Percentiles rank a stretch among this genome's conserved stretches.
These are phyloP conservation scores for Labyrinthula sp. DNA, from an alignment of 352 stramenopile genomes.

Conservation along the genomic window DNA sequence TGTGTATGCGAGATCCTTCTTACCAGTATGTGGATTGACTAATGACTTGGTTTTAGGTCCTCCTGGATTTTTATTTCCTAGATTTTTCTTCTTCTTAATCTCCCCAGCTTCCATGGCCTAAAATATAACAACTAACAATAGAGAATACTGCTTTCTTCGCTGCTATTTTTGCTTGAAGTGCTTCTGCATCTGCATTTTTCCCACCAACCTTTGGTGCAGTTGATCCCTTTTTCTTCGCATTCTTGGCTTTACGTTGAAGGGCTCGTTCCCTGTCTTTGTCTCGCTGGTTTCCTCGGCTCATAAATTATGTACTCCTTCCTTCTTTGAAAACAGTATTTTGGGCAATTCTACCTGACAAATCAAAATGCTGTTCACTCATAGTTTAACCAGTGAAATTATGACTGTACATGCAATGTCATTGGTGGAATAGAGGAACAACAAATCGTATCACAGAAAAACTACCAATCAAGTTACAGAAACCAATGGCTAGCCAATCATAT, in stretches of 20 bases:
- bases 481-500: too few species aligned
- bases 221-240: background rate
- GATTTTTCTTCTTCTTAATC: constrained; percentile 22
- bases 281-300: constrained; percentile 26
- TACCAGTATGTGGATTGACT: constrained; percentile 27
- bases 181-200: constrained; percentile 16
- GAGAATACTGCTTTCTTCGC: too few species aligned
- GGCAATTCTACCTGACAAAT: too few species aligned
- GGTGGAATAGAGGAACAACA: too few species aligned
- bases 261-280: constrained; percentile 22
- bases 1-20: constrained; percentile 15
- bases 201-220: constrained; percentile 7
- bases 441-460: too few species aligned
- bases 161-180: constrained; percentile 22
- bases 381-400: too few species aligned
- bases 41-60: constrained; percentile 16
- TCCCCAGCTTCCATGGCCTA: constrained; percentile 25
- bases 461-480: too few species aligned
- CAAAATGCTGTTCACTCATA: too few species aligned
- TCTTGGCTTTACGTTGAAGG: constrained; percentile 5
- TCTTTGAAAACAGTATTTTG: too few species aligned
- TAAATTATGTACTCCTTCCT: too few species aligned
- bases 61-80: constrained; percentile 17
- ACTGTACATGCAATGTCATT: too few species aligned
- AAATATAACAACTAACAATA: too few species aligned